Evolutionary conservation across 2,329 filamentous ascomycete genomes (phyloP).

Genomic region (Dothideomycetidae sp.): DNA sequence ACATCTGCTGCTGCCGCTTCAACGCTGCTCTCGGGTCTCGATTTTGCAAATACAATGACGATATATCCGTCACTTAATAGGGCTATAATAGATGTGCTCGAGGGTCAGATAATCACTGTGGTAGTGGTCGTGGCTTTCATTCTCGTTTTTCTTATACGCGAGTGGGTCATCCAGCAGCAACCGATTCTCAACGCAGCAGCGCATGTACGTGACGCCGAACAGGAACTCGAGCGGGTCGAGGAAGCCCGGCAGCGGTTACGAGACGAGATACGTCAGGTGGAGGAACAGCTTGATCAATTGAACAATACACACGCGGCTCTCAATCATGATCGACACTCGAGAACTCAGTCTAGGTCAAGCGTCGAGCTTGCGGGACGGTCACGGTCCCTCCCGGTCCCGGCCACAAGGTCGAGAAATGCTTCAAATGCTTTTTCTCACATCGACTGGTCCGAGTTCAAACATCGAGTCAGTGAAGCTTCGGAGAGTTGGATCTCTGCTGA

Average conservation of each 20-base stretch:
- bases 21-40: constrained; percentile 39
- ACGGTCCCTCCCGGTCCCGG: background rate
- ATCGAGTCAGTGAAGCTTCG: background rate
- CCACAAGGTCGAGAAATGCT: background rate
- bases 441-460: constrained; percentile 3
- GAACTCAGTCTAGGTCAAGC: background rate
- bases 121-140: constrained; percentile 89
- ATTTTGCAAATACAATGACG: constrained; percentile 44
- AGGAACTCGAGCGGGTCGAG: constrained; percentile 15
- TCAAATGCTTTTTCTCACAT: background rate
- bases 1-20: constrained; percentile 7
- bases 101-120: constrained; percentile 87
- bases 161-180: constrained; percentile 97
- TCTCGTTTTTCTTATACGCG: constrained; percentile 85
- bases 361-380: background rate
- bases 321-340: background rate
- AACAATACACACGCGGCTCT: constrained; percentile 1
- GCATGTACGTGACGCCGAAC: constrained; percentile 20
- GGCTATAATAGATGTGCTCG: constrained; percentile 65
- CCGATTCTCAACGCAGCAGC: constrained; percentile 68
- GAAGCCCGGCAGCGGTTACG: constrained; percentile 8
- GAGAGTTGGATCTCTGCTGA: constrained; percentile 2
- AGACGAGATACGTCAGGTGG: constrained; percentile 8
- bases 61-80: constrained; percentile 60
- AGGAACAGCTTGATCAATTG: constrained; percentile 9